Percentiles rank a stretch among this genome's conserved stretches.
Evolutionary conservation across 805 yeast genomes (phyloP).

Genomic region (Millerozyma acaciae): DNA sequence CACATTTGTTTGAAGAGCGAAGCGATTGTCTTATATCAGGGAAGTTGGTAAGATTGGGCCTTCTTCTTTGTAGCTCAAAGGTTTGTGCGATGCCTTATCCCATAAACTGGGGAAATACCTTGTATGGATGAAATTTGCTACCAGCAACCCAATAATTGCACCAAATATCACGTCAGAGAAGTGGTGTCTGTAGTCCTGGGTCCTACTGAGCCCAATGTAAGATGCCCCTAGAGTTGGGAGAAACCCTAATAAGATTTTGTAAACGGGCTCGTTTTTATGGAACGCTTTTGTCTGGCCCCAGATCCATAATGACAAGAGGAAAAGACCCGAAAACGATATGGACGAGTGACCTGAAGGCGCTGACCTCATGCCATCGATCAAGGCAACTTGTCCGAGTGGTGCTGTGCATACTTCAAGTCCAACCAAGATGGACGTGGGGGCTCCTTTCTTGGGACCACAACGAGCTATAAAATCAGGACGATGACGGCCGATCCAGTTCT

Average conservation of each 20-base stretch:
- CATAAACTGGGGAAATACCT: conserved; percentile 22
- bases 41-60: conserved; percentile 8
- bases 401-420: conserved; percentile 29
- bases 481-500: conserved; percentile 32
- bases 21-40: too few relatives aligned
- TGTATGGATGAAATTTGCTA: conserved; percentile 24
- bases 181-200: conserved; percentile 37
- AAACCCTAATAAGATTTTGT: conserved; percentile 14
- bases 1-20: too few relatives aligned
- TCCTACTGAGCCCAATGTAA: conserved; percentile 30
- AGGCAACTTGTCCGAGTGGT: conserved; percentile 23
- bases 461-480: conserved; percentile 32
- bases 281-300: conserved; percentile 36
- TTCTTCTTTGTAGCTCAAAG: conserved; percentile 7
- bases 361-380: conserved; percentile 52
- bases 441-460: conserved; percentile 26
- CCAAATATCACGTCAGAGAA: conserved; percentile 34
- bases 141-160: conserved; percentile 23
- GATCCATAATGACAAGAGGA: conserved; percentile 46
- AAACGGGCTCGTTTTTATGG: conserved; percentile 15
- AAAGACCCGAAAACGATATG: conserved; percentile 48
- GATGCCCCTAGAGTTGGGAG: conserved; percentile 25
- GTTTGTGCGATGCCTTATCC: conserved; percentile 8
- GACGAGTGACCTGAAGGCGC: conserved; percentile 60
- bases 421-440: conserved; percentile 22